Percentiles rank a stretch among this genome's conserved stretches.
These are phyloP conservation scores for Uronychia setigera DNA, from an alignment of 73 alveolate genomes.

Conservation along the genomic window DNA sequence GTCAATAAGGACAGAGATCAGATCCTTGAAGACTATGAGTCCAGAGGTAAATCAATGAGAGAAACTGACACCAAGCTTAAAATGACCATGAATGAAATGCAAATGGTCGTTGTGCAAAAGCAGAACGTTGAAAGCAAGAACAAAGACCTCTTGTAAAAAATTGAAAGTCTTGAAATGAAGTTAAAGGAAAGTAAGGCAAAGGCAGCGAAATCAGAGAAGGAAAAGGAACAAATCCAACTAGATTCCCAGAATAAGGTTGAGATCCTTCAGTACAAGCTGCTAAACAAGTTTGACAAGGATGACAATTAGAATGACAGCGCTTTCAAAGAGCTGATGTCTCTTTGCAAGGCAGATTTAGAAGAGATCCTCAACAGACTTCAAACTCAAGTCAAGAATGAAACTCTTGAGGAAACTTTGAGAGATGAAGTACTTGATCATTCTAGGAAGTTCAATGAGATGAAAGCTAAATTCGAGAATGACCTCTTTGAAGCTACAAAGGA, in stretches of 20 bases:
- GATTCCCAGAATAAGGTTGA: conserved; percentile 57
- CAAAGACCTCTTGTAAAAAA: conserved; percentile 34
- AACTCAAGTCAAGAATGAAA: conserved; percentile 28
- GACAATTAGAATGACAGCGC: conserved; percentile 38
- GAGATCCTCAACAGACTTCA: conserved; percentile 41
- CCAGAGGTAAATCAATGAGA: conserved; percentile 38
- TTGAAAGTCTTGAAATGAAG: conserved; percentile 30
- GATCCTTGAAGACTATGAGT: conserved; percentile 41
- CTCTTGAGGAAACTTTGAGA: conserved; percentile 35
- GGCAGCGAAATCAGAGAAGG: conserved; percentile 49
- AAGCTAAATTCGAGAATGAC: conserved; percentile 35
- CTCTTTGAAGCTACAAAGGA: conserved; percentile 39
- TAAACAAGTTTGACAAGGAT: conserved; percentile 42
- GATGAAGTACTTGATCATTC: conserved; percentile 40
- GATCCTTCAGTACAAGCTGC: conserved; percentile 44
- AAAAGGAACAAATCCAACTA: conserved; percentile 37
- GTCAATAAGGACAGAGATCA: conserved; percentile 62
- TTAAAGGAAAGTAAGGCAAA: conserved; percentile 23
- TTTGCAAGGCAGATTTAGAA: conserved; percentile 50
- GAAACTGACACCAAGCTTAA: conserved; percentile 63
- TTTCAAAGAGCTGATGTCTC: conserved; percentile 41
- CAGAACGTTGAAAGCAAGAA: conserved; percentile 30
- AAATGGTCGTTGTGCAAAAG: conserved; percentile 23
- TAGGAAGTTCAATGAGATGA: conserved; percentile 34
- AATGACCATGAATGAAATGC: conserved; percentile 47